A percentile compares a stretch with the other conserved stretches of the same genome.
Conservation (phyloP, 148 eudicot species). For the Chenopodium berlandieri region DNA sequence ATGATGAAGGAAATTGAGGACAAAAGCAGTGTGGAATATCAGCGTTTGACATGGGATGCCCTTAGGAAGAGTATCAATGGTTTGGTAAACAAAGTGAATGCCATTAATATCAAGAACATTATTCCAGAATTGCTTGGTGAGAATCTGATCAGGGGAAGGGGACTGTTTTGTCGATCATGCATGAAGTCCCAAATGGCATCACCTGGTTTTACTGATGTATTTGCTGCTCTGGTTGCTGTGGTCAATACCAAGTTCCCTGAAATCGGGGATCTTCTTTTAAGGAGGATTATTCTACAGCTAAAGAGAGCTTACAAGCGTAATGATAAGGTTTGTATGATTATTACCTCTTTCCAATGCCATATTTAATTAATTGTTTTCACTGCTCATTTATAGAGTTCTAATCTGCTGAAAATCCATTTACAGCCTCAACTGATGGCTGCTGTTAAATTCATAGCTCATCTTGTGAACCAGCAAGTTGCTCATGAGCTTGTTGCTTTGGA, state of each 20-base stretch:
- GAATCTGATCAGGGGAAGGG: constrained; percentile 81
- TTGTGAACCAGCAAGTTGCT: constrained; percentile 92
- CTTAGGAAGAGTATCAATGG: constrained; percentile 90
- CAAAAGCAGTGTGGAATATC: constrained; percentile 78
- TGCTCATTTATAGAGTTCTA: neutral
- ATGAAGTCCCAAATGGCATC: constrained; percentile 97
- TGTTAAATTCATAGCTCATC: constrained; percentile 88
- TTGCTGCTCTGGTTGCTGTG: constrained; percentile 86
- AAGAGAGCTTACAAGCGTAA: constrained; percentile 84
- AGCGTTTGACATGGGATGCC: constrained; percentile 91
- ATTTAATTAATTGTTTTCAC: neutral
- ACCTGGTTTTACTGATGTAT: constrained; percentile 81
- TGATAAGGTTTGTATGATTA: constrained; percentile 55
- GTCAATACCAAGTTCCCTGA: constrained; percentile 88
- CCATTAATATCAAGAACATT: constrained; percentile 75
- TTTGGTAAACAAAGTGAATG: constrained; percentile 82
- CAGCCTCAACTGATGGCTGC: constrained; percentile 90
- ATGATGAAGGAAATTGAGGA: constrained; percentile 87
- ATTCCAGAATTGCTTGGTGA: constrained; percentile 77
- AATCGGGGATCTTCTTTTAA: constrained; percentile 75
- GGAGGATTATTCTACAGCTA: constrained; percentile 74
- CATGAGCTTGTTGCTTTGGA: constrained; percentile 90
- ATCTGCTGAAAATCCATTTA: constrained; percentile 11
- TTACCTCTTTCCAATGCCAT: neutral
- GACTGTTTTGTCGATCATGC: constrained; percentile 82